Percentiles rank a stretch among this genome's conserved stretches.
Evolutionary conservation across 345 rosid species (phyloP).

Genomic region (Gynandropsis gynandra): DNA sequence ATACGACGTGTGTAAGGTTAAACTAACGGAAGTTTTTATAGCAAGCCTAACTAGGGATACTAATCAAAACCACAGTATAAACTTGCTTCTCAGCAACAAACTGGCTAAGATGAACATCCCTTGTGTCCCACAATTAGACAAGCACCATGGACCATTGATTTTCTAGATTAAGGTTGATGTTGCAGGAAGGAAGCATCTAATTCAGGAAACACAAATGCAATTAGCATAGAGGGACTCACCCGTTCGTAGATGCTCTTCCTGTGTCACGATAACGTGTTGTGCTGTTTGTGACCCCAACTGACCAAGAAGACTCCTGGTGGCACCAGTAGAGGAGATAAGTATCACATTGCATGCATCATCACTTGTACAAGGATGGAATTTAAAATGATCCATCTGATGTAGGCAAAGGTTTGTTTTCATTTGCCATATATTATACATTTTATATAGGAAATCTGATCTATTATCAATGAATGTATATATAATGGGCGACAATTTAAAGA

Average conservation of each 20-base stretch:
- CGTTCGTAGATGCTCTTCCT: slow-evolving; percentile 94
- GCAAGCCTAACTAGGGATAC: too few relatives aligned
- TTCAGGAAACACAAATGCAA: not conserved
- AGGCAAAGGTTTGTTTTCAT: too few relatives aligned
- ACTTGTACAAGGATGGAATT: too few relatives aligned
- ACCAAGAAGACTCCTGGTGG: slow-evolving; percentile 53
- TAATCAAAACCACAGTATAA: not conserved
- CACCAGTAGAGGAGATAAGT: not conserved
- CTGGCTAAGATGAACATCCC: not conserved
- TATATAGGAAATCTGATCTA: not conserved
- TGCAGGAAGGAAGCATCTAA: not conserved
- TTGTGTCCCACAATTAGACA: not conserved
- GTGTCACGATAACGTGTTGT: slow-evolving; percentile 78
- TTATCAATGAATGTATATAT: not conserved
- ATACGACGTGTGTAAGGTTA: too few relatives aligned
- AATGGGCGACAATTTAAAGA: not conserved
- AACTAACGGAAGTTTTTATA: too few relatives aligned
- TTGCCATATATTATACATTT: too few relatives aligned
- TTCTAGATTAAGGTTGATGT: not conserved
- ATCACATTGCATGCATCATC: slow-evolving; percentile 5
- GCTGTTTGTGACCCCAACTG: slow-evolving; percentile 77
- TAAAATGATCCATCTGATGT: too few relatives aligned
- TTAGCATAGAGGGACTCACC: slow-evolving; percentile 31
- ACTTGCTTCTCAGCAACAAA: not conserved
- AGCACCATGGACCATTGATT: not conserved